A percentile compares a stretch with the other conserved stretches of the same genome.
These are phyloP conservation scores for Mortierella sp. DNA, from an alignment of 371 early-diverging fungal genomes.

Conservation along the genomic window DNA sequence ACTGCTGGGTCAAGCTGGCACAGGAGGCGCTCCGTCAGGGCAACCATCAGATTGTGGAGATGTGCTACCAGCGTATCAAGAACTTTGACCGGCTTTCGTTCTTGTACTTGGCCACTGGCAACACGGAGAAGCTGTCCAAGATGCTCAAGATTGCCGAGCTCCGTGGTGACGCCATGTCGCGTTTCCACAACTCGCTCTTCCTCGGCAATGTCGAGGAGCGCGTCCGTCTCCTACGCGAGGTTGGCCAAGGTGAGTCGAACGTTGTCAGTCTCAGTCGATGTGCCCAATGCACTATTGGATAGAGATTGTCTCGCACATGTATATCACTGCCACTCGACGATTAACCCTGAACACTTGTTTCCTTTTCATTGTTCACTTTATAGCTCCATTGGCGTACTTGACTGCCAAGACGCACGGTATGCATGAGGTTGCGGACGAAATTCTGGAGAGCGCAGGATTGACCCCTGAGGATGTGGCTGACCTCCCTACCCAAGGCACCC, in stretches of 20 bases:
- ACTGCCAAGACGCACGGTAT: slow-evolving; percentile 92
- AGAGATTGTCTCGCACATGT: no score
- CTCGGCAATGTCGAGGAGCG: slow-evolving; percentile 92
- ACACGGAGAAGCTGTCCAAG: slow-evolving; percentile 87
- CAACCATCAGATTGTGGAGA: slow-evolving; percentile 90
- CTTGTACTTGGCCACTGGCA: slow-evolving; percentile 93
- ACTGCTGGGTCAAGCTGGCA: slow-evolving; percentile 90
- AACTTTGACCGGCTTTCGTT: slow-evolving; percentile 93
- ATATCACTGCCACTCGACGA: no score
- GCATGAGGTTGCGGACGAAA: slow-evolving; percentile 83
- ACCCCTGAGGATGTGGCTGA: slow-evolving; percentile 75
- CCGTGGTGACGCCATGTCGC: slow-evolving; percentile 85
- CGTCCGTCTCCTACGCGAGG: slow-evolving; percentile 81
- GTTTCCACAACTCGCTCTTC: slow-evolving; percentile 91
- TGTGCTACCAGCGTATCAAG: slow-evolving; percentile 90
- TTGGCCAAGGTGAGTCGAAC: slow-evolving; percentile 81
- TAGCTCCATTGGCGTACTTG: slow-evolving; percentile 90
- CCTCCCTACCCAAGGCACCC: slow-evolving; percentile 56
- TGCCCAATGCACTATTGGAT: no score
- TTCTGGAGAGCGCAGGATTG: slow-evolving; percentile 78
- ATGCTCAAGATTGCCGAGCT: slow-evolving; percentile 93
- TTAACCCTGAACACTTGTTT: no score
- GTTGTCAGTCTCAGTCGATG: background rate
- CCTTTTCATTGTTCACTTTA: no score
- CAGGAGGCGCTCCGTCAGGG: slow-evolving; percentile 92